These are phyloP conservation scores for Penicillium sp. DNA, from an alignment of 2,329 filamentous ascomycete species.

Conservation along the genomic window DNA sequence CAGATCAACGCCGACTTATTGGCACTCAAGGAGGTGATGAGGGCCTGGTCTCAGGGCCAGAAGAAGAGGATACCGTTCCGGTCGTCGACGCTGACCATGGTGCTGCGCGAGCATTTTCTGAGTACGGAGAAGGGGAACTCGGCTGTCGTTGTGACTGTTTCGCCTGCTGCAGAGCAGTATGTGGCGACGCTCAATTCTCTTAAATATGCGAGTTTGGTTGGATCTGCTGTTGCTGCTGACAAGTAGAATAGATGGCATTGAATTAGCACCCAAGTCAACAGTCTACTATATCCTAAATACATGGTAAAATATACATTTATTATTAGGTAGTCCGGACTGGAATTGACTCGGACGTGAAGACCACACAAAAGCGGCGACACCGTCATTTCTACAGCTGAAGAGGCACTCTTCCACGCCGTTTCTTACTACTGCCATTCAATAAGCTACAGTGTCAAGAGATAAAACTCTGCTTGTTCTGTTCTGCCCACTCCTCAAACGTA, in stretches of 20 bases:
- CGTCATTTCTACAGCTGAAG: no score
- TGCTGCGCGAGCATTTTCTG: constrained; percentile 38
- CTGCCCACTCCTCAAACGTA: constrained; percentile 32
- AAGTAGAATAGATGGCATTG: no score
- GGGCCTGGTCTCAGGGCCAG: constrained; percentile 34
- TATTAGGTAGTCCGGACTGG: no score
- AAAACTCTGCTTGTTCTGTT: constrained; percentile 26
- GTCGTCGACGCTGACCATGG: constrained; percentile 43
- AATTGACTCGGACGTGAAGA: no score
- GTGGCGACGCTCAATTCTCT: constrained; percentile 42
- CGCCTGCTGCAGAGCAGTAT: constrained; percentile 33
- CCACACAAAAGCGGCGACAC: no score
- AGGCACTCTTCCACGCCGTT: no score
- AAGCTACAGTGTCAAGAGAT: not conserved
- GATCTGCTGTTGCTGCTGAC: constrained; percentile 21
- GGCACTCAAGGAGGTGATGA: constrained; percentile 46
- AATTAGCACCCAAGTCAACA: no score
- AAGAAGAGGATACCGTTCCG: constrained; percentile 38
- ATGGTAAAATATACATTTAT: no score
- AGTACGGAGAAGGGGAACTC: constrained; percentile 24
- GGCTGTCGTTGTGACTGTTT: constrained; percentile 39
- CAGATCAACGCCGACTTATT: constrained; percentile 47
- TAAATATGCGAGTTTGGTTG: constrained; percentile 42
- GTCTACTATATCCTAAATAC: no score
- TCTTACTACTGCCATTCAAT: no score